Evolutionary conservation across 306 rosid genomes (phyloP), one percentile per base, ranked within the genome.

Genomic region (Begonia fuchsioides): DNA sequence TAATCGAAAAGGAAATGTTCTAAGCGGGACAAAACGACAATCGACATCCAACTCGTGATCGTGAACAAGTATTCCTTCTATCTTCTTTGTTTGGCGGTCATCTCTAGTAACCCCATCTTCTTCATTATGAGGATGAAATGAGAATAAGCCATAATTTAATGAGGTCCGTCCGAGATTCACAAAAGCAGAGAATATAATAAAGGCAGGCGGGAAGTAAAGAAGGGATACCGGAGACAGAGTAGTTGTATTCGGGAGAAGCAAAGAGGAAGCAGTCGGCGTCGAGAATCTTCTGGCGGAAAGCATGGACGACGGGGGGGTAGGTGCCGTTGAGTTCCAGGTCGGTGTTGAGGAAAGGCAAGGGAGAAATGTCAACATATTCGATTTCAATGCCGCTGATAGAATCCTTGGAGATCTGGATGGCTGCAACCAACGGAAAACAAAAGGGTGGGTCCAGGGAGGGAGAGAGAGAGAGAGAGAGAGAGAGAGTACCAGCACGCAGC

Each of bases 241-340:
- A 79, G 57, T 86, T 86, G 62, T 82, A 86, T 73, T 86, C 96
- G 0, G 96, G 93, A 11, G 93, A 76, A 57, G 96, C 94, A 10
- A 86, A 82, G 43, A 82, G 86, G 62, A 76, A 0, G 68, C 78
- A 51, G 53, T 86, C 73, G 5, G 94, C 83, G 38, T 63, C 76
- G 5, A 47, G 76, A 70, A 86, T 74, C 57, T 72, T 72, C 44
- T 32, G 48, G 1, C 96, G 90, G 56, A 82, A 79, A 5, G 78
- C 76, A 52, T 86, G 78, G 4, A 86, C 76, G 38, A 32, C 58
- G 7, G 76, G 57, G 2, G 96, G 90, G 41, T 19, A 86, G 0
- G 66, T 70, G 0, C 86, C 83, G 0, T 68, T 16, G 12, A 47
- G 45, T 19, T 86, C 96, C 54, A 86, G 74, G 56, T 86, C 96